phyloP scores from a whole-genome alignment of 208 protist genomes.

The Phytomonas francai region DNA sequence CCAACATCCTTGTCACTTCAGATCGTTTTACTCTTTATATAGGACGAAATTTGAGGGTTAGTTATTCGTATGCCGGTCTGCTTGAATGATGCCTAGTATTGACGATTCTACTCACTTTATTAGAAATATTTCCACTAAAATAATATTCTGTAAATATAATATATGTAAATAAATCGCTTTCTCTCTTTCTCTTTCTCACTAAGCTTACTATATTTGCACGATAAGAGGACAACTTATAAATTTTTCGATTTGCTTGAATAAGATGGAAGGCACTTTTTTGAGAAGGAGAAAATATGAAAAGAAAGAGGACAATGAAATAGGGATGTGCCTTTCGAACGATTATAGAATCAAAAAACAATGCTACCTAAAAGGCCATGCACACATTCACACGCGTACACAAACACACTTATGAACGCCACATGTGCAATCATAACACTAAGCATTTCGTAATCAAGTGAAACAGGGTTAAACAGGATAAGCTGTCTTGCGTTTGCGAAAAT shows the following conservation, averaged over 20 bases:
- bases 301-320: neutral
- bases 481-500: neutral
- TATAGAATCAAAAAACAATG: no score
- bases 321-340: neutral
- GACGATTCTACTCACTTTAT: neutral
- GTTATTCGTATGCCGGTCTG: neutral
- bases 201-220: no score
- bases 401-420: neutral
- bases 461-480: neutral
- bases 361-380: neutral
- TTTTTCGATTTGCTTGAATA: neutral
- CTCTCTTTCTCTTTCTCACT: no score
- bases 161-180: neutral
- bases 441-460: neutral
- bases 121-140: neutral
- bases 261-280: no score
- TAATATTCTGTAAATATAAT: neutral
- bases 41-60: neutral
- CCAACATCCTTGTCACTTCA: neutral
- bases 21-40: neutral
- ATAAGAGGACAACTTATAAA: neutral
- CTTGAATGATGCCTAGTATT: no score
- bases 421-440: neutral
- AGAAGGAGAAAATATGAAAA: constrained; percentile 3
- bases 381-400: neutral